Base-by-base conservation (phyloP, 75 land plant genomes). In the Isoetes taiwanensis region DNA sequence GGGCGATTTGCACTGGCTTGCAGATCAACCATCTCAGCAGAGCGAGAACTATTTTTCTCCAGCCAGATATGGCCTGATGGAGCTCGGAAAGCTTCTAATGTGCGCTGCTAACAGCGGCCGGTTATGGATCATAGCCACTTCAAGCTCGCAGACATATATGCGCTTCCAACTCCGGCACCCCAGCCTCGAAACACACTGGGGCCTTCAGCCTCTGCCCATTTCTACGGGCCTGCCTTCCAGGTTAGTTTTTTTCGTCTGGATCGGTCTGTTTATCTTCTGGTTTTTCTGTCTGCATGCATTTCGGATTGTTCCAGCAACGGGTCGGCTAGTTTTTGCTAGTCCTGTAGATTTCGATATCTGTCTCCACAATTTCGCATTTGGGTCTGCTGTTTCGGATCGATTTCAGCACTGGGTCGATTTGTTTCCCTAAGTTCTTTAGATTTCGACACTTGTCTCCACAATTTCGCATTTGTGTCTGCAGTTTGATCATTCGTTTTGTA, bases 1-100 rank as follows among this genome's bases (percentile, higher is more conserved):
- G 48, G 96, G 96, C 0, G 86, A 89, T 60, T 42, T 89, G 64
- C 84, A 75, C 41, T 89, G 96, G 96, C 69, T 90, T 19, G 84
- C 78, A 11, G 78, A 80, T 41, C 70, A 72, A 54, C 80, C 72
- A 26, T 30, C 57, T 54, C 37, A 59, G 27, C 53, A 64, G 28
- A 53, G 50, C 12, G 56, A 64, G 30, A 62, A 6, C 50, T 25
- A 4, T 58, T 42, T 25, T 60, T 38, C 43, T 85, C 69, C 33
- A 70, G 70, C 52, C 74, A 66, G 21, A 58, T 62, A 0, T 68
- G 61, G 55, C 78, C 67, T 12, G 71, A 67, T 0, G 32, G 68
- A 52, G 46, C 1, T 86, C 5, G 62, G 78, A 28, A 53, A 52
- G n/a, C 12, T 75, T 55, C 30, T 81, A 46, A 42, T 46, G 30